Percentiles rank a stretch among this genome's conserved stretches.
phyloP scores from a whole-genome alignment of 2,329 filamentous ascomycete genomes.

The Podosphaera fusca region DNA sequence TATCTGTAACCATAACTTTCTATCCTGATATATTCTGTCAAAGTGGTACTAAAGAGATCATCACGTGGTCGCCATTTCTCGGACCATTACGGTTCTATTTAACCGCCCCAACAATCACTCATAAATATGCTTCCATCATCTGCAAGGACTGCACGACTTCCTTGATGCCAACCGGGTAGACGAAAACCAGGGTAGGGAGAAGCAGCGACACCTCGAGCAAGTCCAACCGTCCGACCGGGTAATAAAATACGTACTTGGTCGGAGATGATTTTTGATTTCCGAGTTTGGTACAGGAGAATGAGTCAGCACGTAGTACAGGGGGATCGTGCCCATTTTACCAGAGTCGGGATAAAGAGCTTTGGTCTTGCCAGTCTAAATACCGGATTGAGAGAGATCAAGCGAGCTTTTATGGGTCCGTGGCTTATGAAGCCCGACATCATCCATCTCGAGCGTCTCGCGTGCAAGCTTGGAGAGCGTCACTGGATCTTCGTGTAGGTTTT shows the following conservation, averaged over 20 bases:
- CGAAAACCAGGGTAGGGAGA: slow-evolving; percentile 58
- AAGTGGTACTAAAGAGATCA: too few species aligned
- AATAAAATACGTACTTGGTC: slow-evolving; percentile 41
- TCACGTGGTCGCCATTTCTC: too few species aligned
- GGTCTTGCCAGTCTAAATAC: slow-evolving; percentile 27
- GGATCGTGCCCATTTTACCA: slow-evolving; percentile 42
- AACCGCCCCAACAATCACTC: slow-evolving; percentile 50
- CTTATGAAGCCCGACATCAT: slow-evolving; percentile 30
- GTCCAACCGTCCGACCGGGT: slow-evolving; percentile 21
- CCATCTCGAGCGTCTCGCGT: slow-evolving; percentile 23
- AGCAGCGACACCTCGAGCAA: slow-evolving; percentile 48
- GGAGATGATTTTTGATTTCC: slow-evolving; percentile 34
- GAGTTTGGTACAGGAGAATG: slow-evolving; percentile 29
- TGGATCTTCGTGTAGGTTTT: slow-evolving; percentile 33
- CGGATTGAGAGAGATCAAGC: slow-evolving; percentile 23
- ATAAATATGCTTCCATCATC: slow-evolving; percentile 59
- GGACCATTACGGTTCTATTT: too few species aligned
- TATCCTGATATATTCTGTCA: too few species aligned
- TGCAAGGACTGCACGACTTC: slow-evolving; percentile 50
- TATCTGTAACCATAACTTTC: too few species aligned
- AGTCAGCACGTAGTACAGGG: slow-evolving; percentile 38
- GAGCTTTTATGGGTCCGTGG: slow-evolving; percentile 25
- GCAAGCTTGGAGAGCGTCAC: slow-evolving; percentile 24
- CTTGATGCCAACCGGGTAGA: slow-evolving; percentile 62
- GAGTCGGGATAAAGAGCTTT: slow-evolving; percentile 29